phyloP scores from a whole-genome alignment of 1,284 basidiomycete genomes.

The Ganoderma boninense region DNA sequence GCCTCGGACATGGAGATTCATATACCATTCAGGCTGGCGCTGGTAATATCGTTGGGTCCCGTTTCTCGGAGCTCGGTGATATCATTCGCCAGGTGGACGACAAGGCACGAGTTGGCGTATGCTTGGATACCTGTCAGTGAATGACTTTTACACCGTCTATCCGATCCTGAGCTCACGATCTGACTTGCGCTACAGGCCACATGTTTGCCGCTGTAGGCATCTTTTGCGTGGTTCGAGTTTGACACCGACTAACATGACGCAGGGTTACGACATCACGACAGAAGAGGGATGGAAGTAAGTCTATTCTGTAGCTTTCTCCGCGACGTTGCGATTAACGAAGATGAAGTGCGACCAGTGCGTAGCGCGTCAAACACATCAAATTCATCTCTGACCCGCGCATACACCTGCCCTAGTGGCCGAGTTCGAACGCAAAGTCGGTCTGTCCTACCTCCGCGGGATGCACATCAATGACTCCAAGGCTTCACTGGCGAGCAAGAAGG shows the following conservation, averaged over 20 bases:
- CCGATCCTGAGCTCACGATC: too few species aligned
- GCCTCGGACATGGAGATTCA: too few species aligned
- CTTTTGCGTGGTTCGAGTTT: background rate
- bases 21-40: too few species aligned
- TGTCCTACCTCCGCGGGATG: conserved; percentile 80
- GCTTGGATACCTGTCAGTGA: conserved; percentile 83
- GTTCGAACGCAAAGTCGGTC: conserved; percentile 75
- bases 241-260: background rate
- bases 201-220: conserved; percentile 76
- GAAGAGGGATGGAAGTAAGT: conserved; percentile 72
- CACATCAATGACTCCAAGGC: conserved; percentile 82
- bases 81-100: conserved; percentile 82
- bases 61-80: conserved; percentile 71
- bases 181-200: conserved; percentile 60
- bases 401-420: conserved; percentile 52
- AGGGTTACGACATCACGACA: conserved; percentile 86
- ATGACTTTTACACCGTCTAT: background rate
- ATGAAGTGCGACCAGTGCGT: conserved; percentile 20
- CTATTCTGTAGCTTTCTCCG: background rate
- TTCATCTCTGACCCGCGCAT: background rate
- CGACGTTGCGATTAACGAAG: background rate
- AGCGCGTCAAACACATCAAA: too few species aligned
- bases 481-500: conserved; percentile 69
- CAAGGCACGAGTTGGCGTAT: conserved; percentile 82
- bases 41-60: conserved; percentile 81